Evolutionary conservation across 108 stramenopile genomes (phyloP), one percentile per base, ranked within the genome.

Genomic region (Aureococcus anophagefferens): DNA sequence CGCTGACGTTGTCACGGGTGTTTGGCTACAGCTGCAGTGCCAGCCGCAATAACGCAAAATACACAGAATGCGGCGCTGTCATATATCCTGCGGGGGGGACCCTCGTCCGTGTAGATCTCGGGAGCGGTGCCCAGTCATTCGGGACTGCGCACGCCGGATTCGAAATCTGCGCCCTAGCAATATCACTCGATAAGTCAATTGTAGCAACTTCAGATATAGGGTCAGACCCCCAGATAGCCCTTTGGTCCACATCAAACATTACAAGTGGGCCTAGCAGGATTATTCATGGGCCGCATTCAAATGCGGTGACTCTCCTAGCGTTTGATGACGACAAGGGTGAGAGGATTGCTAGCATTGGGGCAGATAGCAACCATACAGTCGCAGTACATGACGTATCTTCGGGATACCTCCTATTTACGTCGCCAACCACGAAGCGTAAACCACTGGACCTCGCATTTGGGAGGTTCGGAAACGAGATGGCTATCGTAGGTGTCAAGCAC

Each of bases 301-400:
- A 44, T 44, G 40, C 40, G 9, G 13, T 44, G 5, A 44, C 40
- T 11, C 40, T 44, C 40, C 40, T 44, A 11, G 40, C 40, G 13
- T 44, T 44, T 13, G 40, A 44, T 44, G 40, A 44, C 40, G 40
- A 44, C 40, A 44, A 44, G 13, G 40, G 40, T 5, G 13, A 44
- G 40, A 44, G 9, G 9, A 5, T 44, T 11, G 40, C 13, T 11
- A 44, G 40, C 13, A 11, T 44, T 11, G 40, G 40, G 40, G 65
- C 59, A 25, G 74, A 71, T 16, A 83, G 81, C 0, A 35, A 37
- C 33, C 67, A 80, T 44, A 79, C 72, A 0, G n/a, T 65, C 21
- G 29, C 68, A 16, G 40, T 34, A 30, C 46, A 37, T 21, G 74
- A 68, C 32, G 68, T 59, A 1, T 4, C 21, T 1, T 59, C 51